Percentiles rank a stretch among this genome's conserved stretches.
Evolutionary conservation across 768 basidiomycete species (phyloP).

Genomic region (Tubosaeta brunneosetosa): DNA sequence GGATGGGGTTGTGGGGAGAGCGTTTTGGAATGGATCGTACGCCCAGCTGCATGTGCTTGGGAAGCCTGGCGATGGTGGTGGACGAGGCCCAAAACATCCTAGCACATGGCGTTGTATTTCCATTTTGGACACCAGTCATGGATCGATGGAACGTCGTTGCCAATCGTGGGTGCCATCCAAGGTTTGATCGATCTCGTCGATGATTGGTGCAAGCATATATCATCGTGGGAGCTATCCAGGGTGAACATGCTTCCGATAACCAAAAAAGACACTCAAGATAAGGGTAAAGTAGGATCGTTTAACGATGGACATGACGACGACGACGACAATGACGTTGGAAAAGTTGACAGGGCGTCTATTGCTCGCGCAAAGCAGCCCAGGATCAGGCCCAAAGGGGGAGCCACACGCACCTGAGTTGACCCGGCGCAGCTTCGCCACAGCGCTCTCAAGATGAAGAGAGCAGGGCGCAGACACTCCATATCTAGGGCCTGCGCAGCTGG

Average conservation of each 20-base stretch:
- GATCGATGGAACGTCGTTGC: conserved; percentile 9
- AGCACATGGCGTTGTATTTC: not conserved
- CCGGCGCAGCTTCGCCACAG: no score
- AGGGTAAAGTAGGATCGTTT: conserved; percentile 6
- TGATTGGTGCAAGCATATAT: conserved; percentile 5
- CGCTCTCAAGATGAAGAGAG: no score
- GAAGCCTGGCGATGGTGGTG: not conserved
- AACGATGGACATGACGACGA: not conserved
- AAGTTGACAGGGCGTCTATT: no score
- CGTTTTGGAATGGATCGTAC: no score
- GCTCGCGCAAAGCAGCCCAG: no score
- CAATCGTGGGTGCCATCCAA: conserved; percentile 9
- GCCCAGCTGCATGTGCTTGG: not conserved
- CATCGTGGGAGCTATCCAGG: conserved; percentile 13
- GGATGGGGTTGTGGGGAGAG: no score
- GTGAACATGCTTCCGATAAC: conserved; percentile 3
- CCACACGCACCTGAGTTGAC: no score
- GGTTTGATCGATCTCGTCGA: conserved; percentile 15
- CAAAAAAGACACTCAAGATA: conserved; percentile 17
- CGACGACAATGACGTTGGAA: not conserved
- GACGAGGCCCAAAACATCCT: no score
- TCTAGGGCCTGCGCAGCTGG: no score
- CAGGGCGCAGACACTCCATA: no score
- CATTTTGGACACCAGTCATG: not conserved
- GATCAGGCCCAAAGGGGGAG: not conserved